These are phyloP conservation scores for Diaporthe vaccinii DNA, from an alignment of 2,329 filamentous ascomycete species.

Conservation along the genomic window DNA sequence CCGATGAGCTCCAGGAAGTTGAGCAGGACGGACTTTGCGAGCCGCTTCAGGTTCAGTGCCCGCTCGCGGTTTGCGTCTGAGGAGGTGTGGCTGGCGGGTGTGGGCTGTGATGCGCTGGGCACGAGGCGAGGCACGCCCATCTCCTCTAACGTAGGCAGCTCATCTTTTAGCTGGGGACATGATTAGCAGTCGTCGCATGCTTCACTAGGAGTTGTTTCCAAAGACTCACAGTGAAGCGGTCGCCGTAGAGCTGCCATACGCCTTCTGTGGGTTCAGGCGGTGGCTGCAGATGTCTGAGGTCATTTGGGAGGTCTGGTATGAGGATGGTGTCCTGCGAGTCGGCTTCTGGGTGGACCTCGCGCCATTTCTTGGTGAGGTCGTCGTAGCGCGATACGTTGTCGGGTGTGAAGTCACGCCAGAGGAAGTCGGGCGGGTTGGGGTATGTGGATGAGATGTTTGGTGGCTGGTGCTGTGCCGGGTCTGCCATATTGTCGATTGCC, in stretches of 20 bases:
- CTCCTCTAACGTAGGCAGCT: slow-evolving; percentile 76
- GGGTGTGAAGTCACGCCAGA: slow-evolving; percentile 85
- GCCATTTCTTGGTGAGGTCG: slow-evolving; percentile 56
- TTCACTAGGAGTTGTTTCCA: not conserved
- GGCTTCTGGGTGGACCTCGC: slow-evolving; percentile 48
- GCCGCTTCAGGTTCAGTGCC: slow-evolving; percentile 77
- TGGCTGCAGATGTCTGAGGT: slow-evolving; percentile 84
- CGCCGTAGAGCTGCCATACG: slow-evolving; percentile 82
- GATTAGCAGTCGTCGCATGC: not conserved
- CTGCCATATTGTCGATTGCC: slow-evolving; percentile 66
- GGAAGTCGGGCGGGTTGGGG: slow-evolving; percentile 87
- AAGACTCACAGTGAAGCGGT: slow-evolving; percentile 67
- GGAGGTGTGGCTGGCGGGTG: slow-evolving; percentile 54
- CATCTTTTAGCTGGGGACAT: slow-evolving; percentile 65
- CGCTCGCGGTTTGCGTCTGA: slow-evolving; percentile 72
- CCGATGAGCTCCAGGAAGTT: slow-evolving; percentile 91
- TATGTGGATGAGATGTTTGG: slow-evolving; percentile 69
- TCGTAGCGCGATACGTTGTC: slow-evolving; percentile 75
- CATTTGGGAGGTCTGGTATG: slow-evolving; percentile 70
- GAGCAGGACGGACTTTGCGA: slow-evolving; percentile 87
- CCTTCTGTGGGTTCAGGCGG: slow-evolving; percentile 79
- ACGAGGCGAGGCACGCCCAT: slow-evolving; percentile 78
- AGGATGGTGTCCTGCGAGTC: slow-evolving; percentile 47
- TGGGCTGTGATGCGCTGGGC: slow-evolving; percentile 32
- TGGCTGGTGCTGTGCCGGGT: slow-evolving; percentile 61